phyloP scores from a whole-genome alignment of 2,329 filamentous ascomycete species.

The Paradendryphiella salina region DNA sequence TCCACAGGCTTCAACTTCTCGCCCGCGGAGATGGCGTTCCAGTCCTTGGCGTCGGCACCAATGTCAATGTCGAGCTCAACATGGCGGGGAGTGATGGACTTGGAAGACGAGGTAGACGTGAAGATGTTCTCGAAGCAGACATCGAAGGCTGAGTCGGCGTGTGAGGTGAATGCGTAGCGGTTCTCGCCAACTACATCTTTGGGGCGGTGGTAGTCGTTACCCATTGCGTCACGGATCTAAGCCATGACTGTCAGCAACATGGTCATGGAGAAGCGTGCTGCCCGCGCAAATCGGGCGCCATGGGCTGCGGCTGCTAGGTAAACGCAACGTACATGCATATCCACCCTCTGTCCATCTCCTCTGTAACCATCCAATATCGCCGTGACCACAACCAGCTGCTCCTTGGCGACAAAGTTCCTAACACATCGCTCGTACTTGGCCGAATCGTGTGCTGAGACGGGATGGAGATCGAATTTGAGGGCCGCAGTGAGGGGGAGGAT shows the following conservation, averaged over 20 bases:
- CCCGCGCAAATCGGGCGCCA: neutral
- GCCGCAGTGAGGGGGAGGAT: slow-evolving; percentile 59
- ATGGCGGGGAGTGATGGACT: slow-evolving; percentile 59
- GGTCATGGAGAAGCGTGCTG: neutral
- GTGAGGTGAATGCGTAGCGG: slow-evolving; percentile 90
- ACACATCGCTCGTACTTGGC: slow-evolving; percentile 81
- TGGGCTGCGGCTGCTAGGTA: neutral
- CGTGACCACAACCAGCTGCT: slow-evolving; percentile 94
- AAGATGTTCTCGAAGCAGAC: slow-evolving; percentile 93
- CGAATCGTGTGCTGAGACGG: slow-evolving; percentile 65
- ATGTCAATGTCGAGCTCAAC: slow-evolving; percentile 95
- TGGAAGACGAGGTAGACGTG: slow-evolving; percentile 45
- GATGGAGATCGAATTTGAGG: slow-evolving; percentile 90
- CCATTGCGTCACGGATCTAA: slow-evolving; percentile 91
- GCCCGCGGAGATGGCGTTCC: slow-evolving; percentile 91
- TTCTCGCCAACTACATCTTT: slow-evolving; percentile 91
- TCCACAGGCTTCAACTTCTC: slow-evolving; percentile 99
- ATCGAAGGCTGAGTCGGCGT: slow-evolving; percentile 89
- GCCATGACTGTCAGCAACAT: slow-evolving; percentile 5
- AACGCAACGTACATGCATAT: slow-evolving; percentile 78
- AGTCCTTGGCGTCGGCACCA: slow-evolving; percentile 95
- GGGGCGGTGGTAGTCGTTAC: slow-evolving; percentile 92
- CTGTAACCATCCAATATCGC: slow-evolving; percentile 81
- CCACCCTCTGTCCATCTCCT: slow-evolving; percentile 89
- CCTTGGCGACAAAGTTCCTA: slow-evolving; percentile 89